Conservation (phyloP, 2,329 filamentous ascomycete species). For the Colletotrichum salicis region DNA sequence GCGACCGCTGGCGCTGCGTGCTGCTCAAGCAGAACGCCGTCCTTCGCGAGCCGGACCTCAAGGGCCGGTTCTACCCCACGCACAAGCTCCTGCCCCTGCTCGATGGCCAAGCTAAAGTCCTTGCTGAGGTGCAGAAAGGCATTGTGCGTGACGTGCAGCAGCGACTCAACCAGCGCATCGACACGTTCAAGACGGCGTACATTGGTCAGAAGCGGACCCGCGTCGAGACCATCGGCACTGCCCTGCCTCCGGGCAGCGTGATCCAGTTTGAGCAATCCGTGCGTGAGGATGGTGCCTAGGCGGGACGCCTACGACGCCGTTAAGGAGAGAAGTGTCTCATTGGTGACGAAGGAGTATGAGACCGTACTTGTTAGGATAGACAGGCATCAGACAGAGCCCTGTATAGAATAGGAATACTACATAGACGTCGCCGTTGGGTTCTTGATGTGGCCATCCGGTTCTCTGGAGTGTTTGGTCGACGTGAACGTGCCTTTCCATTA, state of each 20-base stretch:
- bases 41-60: conserved; percentile 59
- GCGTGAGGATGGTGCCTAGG: conserved; percentile 44
- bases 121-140: conserved; percentile 50
- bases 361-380: not conserved
- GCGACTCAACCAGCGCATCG: conserved; percentile 64
- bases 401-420: not conserved
- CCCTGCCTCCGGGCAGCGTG: conserved; percentile 48
- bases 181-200: conserved; percentile 51
- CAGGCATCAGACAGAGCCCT: not conserved
- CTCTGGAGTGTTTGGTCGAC: not conserved
- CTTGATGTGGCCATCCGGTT: not conserved
- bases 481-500: not conserved
- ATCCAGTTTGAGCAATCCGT: conserved; percentile 46
- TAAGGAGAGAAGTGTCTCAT: not conserved
- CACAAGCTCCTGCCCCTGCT: conserved; percentile 62
- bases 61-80: conserved; percentile 70
- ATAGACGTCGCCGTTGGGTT: not conserved
- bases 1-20: conserved; percentile 49
- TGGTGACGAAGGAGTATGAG: not conserved
- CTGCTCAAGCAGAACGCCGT: conserved; percentile 58
- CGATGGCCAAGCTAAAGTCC: conserved; percentile 42
- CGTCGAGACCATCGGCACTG: conserved; percentile 54
- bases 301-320: not conserved
- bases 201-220: conserved; percentile 55
- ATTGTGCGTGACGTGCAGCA: conserved; percentile 56